Base-by-base conservation (phyloP, 495 filamentous ascomycete genomes). In the Jackrogersella minutella region DNA sequence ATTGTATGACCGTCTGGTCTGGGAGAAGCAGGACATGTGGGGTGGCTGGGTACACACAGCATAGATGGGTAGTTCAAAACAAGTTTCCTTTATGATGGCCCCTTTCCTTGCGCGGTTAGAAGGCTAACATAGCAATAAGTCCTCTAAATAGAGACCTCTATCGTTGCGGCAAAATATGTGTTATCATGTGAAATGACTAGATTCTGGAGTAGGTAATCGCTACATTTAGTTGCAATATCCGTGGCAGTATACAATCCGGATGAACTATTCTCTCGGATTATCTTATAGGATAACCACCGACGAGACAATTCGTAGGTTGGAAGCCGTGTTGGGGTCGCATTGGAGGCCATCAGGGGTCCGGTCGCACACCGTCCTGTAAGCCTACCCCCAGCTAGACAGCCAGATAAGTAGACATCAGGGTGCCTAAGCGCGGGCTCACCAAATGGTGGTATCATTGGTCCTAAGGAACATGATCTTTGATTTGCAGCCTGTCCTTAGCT, bases 361-460 rank as follows among this genome's bases (percentile, higher is more conserved):
- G 36, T 16, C 22, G 26, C 26, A 60, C 52, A 60, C 52, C 16
- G 19, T 14, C 30, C 44, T 64, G 26, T 53, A 54, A 46, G 50
- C 50, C 58, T 47, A 47, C 5, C 14, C 21, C 21, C 19, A 9
- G 39, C 0, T n/a, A n/a, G n/a, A n/a, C n/a, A n/a, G n/a, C n/a
- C n/a, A n/a, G n/a, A n/a, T n/a, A 46, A 26, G 22, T 39, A 51
- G 57, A 40, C 57, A 66, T 57, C 56, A 66, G 43, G 41, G 47
- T 51, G 47, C 36, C 36, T 40, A 39, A 64, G 37, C 11, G 14
- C 56, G 34, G 57, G 17, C 21, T 51, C 57, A 50, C 64, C 57
- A 36, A 56, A 46, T 39, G 46, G 36, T 22, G 47, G 22, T n/a
- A n/a, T n/a, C 21, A 53, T 54, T 57, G 26, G 22, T 16, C 46